Evolutionary conservation across 768 basidiomycete species (phyloP).

Genomic region (Russula lepida): DNA sequence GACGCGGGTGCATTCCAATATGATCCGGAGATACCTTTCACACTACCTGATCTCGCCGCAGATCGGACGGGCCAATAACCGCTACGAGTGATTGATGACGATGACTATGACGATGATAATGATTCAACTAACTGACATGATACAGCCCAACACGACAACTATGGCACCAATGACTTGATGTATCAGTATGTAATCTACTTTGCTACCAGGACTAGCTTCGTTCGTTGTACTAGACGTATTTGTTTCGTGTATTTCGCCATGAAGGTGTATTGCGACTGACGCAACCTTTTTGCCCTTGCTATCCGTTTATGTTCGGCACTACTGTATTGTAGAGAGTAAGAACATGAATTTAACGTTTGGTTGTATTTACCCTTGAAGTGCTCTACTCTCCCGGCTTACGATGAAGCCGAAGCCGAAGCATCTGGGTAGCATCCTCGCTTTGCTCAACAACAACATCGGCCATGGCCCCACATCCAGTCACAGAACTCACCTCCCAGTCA

Average conservation of each 20-base stretch:
- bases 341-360: background rate
- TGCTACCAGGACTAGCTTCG: background rate
- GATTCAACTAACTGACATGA: background rate
- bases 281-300: background rate
- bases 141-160: background rate
- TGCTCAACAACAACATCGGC: constrained; percentile 2
- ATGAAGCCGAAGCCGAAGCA: background rate
- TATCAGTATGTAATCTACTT: constrained; percentile 13
- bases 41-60: constrained; percentile 32
- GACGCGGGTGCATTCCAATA: constrained; percentile 67
- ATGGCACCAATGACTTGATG: constrained; percentile 11
- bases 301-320: background rate
- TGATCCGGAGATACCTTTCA: constrained; percentile 73
- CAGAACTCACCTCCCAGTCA: constrained; percentile 70
- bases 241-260: constrained; percentile 1
- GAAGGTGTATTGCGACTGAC: constrained; percentile 7
- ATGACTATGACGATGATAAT: background rate
- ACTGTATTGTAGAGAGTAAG: constrained; percentile 3
- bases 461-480: constrained; percentile 61
- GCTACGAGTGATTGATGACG: background rate
- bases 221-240: constrained; percentile 15
- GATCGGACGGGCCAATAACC: constrained; percentile 4
- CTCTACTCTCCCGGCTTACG: background rate
- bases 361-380: background rate
- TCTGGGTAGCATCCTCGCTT: background rate